Evolutionary conservation across 352 stramenopile species (phyloP), one percentile per base, ranked within the genome.

Genomic region (Phytophthora megakarya): DNA sequence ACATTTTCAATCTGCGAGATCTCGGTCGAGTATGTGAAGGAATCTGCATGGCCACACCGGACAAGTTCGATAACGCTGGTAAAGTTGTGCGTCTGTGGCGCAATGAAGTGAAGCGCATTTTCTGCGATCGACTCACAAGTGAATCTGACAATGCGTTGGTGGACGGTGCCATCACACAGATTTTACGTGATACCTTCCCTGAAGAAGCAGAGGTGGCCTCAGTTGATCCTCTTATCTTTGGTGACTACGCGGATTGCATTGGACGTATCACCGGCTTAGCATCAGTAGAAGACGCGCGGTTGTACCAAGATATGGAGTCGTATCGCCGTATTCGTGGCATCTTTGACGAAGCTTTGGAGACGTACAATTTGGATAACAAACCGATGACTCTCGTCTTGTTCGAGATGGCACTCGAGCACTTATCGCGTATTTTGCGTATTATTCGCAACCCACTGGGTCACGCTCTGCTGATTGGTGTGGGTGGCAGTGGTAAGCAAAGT

Each of bases 1-100:
- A 98, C 70, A 98, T 98, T 48, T 98, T 98, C 71, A 98, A 98
- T 40, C 73, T 98, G n/a, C 84, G 96, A 0, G 96, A 98, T 57
- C 70, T 98, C 13, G 93, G 88, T 0, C 86, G 96, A 10, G 93
- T 99, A 2, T 98, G 93, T 43, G 93, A 99, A 73, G 96, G 96
- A 9, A 74, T 98, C 13, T 99, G 94, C 51, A 93, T 98, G 68
- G 90, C 90, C 10, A 98, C 93, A 1, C 78, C 87, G 0, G 95
- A 98, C 63, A 92, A 85, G 26, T 95, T 97, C 60, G 77, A 88
- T 30, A 83, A 56, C 23, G 66, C 76, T 21, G 48, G 72, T 5
- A 73, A 68, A 6, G 73, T 98, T 30, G 89, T 98, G 32, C 84
- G 95, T 25, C 76, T 99, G 4, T 98, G 90, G 92, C 75, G 89